These are phyloP conservation scores for Amphirosellinia nigrospora DNA, from an alignment of 495 filamentous ascomycete genomes.

Conservation along the genomic window DNA sequence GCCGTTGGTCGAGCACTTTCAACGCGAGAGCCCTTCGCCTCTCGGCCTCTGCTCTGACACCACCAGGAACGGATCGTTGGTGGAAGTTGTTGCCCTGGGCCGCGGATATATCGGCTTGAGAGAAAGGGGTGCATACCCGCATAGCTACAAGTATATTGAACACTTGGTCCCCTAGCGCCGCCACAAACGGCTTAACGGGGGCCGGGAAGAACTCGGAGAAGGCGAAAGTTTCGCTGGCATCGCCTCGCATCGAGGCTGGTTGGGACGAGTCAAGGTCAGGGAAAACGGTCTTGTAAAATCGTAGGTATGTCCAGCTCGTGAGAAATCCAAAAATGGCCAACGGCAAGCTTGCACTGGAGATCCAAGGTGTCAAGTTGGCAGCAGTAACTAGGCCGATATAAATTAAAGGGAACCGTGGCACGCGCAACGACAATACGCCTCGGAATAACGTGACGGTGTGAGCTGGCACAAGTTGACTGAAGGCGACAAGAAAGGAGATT, in stretches of 20 bases:
- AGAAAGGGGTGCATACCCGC: slow-evolving; percentile 84
- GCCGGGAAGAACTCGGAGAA: slow-evolving; percentile 97
- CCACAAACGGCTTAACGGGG: slow-evolving; percentile 76
- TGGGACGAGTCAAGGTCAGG: slow-evolving; percentile 69
- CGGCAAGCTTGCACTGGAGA: slow-evolving; percentile 83
- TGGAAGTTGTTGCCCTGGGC: slow-evolving; percentile 58
- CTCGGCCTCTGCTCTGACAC: slow-evolving; percentile 89
- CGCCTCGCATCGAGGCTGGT: slow-evolving; percentile 70
- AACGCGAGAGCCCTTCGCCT: slow-evolving; percentile 85
- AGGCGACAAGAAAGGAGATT: slow-evolving; percentile 93
- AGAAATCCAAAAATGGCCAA: slow-evolving; percentile 83
- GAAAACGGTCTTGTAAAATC: slow-evolving; percentile 83
- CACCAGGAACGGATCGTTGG: slow-evolving; percentile 63
- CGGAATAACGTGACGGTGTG: slow-evolving; percentile 96
- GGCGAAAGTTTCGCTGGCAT: slow-evolving; percentile 93
- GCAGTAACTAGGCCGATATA: slow-evolving; percentile 79
- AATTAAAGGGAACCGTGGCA: slow-evolving; percentile 87
- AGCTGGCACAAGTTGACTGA: slow-evolving; percentile 96
- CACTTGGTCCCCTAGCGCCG: slow-evolving; percentile 72
- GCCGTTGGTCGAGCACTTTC: slow-evolving; percentile 87
- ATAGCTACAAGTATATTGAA: slow-evolving; percentile 76
- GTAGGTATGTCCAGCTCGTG: slow-evolving; percentile 92
- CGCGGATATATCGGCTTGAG: slow-evolving; percentile 79
- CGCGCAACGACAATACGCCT: slow-evolving; percentile 85
- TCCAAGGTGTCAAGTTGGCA: slow-evolving; percentile 77